Evolutionary conservation across 2,329 filamentous ascomycete genomes (phyloP).

Genomic region (Myriosclerotinia duriaeana): DNA sequence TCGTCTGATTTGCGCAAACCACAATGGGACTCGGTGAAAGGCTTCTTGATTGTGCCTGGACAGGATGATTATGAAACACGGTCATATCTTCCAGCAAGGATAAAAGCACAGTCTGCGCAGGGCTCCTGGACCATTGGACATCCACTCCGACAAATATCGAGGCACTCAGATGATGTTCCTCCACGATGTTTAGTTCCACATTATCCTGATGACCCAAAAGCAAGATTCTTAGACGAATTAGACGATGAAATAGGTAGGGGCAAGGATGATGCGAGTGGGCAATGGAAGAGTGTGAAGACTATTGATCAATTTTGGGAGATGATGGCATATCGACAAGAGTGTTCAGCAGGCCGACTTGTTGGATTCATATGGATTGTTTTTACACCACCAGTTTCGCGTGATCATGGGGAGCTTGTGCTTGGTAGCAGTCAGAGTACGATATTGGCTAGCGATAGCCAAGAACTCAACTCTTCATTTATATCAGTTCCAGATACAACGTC

Average conservation of each 20-base stretch:
- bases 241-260: conserved; percentile 74
- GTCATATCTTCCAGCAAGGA: conserved; percentile 67
- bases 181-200: conserved; percentile 83
- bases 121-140: conserved; percentile 65
- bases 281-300: conserved; percentile 80
- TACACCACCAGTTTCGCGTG: conserved; percentile 37
- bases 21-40: conserved; percentile 56
- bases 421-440: conserved; percentile 31
- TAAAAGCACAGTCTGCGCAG: conserved; percentile 30
- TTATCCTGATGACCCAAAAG: conserved; percentile 94
- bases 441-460: conserved; percentile 25
- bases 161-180: conserved; percentile 66
- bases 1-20: conserved; percentile 10
- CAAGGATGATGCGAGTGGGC: conserved; percentile 56
- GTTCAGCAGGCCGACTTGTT: conserved; percentile 85
- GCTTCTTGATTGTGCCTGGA: conserved; percentile 84
- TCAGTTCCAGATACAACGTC: conserved; percentile 2
- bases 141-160: conserved; percentile 64
- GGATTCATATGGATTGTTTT: conserved; percentile 95
- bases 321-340: conserved; percentile 96
- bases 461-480: conserved; percentile 18
- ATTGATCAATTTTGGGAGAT: conserved; percentile 97
- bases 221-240: conserved; percentile 82
- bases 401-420: conserved; percentile 24
- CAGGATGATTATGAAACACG: conserved; percentile 77